A percentile compares a stretch with the other conserved stretches of the same genome.
phyloP scores from a whole-genome alignment of 306 rosid genomes.

The Medicago arabica region DNA sequence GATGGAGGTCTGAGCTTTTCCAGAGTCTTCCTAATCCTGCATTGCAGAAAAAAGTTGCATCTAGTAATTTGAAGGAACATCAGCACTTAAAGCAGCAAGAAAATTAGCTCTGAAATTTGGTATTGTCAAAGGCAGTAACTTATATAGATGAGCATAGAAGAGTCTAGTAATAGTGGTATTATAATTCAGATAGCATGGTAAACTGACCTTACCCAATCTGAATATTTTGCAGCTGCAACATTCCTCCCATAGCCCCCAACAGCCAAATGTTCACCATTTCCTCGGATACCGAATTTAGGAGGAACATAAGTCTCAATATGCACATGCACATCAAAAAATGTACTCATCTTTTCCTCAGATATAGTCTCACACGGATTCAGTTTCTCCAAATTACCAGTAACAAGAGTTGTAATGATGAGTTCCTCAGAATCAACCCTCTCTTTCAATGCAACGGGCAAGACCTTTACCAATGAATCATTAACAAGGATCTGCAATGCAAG shows the following conservation, averaged over 20 bases:
- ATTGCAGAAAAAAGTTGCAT: slow-evolving; percentile 30
- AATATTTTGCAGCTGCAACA: slow-evolving; percentile 78
- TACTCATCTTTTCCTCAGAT: slow-evolving; percentile 44
- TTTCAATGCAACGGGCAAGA: slow-evolving; percentile 62
- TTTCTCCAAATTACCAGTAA: slow-evolving; percentile 62
- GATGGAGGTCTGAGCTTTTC: slow-evolving; percentile 84
- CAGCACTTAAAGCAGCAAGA: slow-evolving; percentile 12
- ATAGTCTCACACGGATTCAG: slow-evolving; percentile 44
- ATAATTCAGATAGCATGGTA: slow-evolving; percentile 21
- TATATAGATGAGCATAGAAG: not conserved
- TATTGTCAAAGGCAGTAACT: too few species aligned
- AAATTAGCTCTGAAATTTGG: not conserved
- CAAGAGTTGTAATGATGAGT: slow-evolving; percentile 65
- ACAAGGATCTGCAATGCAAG: slow-evolving; percentile 56
- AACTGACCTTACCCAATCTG: slow-evolving; percentile 90
- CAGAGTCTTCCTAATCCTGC: slow-evolving; percentile 79
- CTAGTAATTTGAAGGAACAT: slow-evolving; percentile 27
- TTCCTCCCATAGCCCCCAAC: slow-evolving; percentile 78
- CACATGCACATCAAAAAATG: slow-evolving; percentile 60
- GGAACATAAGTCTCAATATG: slow-evolving; percentile 64
- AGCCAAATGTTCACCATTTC: slow-evolving; percentile 73
- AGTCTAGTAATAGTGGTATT: not conserved
- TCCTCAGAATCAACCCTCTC: slow-evolving; percentile 62
- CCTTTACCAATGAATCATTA: slow-evolving; percentile 54
- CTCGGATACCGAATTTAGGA: slow-evolving; percentile 52